These are phyloP conservation scores for Eimeria acervulina DNA, from an alignment of 169 alveolate genomes.

Conservation along the genomic window DNA sequence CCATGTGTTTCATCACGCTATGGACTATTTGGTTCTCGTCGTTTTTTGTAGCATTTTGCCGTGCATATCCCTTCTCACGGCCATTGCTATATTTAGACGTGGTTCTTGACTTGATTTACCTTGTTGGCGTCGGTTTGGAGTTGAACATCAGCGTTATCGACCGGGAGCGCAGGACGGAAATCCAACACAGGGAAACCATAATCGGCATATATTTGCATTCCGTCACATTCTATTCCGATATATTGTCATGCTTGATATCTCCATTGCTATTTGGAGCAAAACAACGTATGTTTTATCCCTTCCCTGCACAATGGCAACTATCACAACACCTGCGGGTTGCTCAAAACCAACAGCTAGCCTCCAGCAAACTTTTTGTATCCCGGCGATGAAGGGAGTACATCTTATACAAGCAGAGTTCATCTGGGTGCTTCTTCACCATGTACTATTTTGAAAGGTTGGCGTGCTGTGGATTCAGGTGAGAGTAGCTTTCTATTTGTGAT, in stretches of 20 bases:
- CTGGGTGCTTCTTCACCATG: not conserved
- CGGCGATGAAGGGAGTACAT: not conserved
- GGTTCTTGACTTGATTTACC: not conserved
- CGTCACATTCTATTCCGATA: not conserved
- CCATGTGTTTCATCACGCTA: constrained; percentile 36
- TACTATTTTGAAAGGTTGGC: not conserved
- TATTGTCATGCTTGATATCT: constrained; percentile 43
- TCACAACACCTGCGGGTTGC: not conserved
- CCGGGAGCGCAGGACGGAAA: constrained; percentile 51
- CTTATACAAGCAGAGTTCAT: not conserved
- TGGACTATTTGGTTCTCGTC: constrained; percentile 57
- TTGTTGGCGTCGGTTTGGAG: constrained; percentile 46
- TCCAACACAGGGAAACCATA: constrained; percentile 38
- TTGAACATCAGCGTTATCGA: constrained; percentile 48
- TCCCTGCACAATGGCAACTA: not conserved
- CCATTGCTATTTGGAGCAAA: not conserved
- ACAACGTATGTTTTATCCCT: constrained; percentile 9
- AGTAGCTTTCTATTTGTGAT: not conserved
- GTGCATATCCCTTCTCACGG: constrained; percentile 11
- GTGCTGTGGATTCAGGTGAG: constrained; percentile 12
- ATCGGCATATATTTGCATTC: constrained; percentile 5
- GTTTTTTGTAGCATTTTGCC: constrained; percentile 45
- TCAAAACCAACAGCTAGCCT: not conserved
- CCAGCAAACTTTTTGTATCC: not conserved
- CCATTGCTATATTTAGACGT: constrained; percentile 21